These are phyloP conservation scores for Agaricus subrufescens DNA, from an alignment of 768 basidiomycete genomes.

Conservation along the genomic window DNA sequence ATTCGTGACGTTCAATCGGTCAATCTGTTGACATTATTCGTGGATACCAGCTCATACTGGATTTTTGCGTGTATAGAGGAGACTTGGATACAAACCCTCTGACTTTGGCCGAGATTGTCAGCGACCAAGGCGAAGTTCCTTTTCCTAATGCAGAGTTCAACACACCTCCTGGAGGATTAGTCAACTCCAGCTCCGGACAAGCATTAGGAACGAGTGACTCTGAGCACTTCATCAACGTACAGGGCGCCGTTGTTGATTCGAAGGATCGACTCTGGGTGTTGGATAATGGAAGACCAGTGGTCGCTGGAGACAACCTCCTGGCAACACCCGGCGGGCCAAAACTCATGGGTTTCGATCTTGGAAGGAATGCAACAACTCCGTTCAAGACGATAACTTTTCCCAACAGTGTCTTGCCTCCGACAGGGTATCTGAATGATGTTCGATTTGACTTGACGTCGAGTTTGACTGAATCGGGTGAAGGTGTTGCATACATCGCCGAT, in stretches of 20 bases:
- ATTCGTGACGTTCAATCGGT: constrained; percentile 14
- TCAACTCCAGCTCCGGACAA: constrained; percentile 7
- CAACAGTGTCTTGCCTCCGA: constrained; percentile 11
- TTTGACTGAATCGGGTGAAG: constrained; percentile 12
- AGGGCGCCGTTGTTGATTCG: constrained; percentile 10
- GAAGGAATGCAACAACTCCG: constrained; percentile 8
- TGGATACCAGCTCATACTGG: not conserved
- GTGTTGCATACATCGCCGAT: constrained; percentile 15
- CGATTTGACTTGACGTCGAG: constrained; percentile 14
- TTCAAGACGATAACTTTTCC: constrained; percentile 15
- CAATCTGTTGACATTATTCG: not conserved
- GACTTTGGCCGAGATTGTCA: constrained; percentile 13
- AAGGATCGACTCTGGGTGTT: constrained; percentile 13
- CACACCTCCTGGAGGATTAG: constrained; percentile 10
- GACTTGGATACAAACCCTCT: constrained; percentile 8
- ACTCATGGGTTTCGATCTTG: constrained; percentile 13
- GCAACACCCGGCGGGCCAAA: constrained; percentile 12
- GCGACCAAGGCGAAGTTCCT: constrained; percentile 5
- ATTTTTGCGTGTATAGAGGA: constrained; percentile 1
- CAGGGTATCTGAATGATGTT: constrained; percentile 15
- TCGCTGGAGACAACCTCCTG: constrained; percentile 10
- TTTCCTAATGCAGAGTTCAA: constrained; percentile 13
- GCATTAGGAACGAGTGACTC: constrained; percentile 11
- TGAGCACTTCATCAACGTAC: constrained; percentile 14
- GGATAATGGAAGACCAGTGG: constrained; percentile 12